phyloP scores from a whole-genome alignment of 1,284 basidiomycete species.

The Austroboletus rostrupii region DNA sequence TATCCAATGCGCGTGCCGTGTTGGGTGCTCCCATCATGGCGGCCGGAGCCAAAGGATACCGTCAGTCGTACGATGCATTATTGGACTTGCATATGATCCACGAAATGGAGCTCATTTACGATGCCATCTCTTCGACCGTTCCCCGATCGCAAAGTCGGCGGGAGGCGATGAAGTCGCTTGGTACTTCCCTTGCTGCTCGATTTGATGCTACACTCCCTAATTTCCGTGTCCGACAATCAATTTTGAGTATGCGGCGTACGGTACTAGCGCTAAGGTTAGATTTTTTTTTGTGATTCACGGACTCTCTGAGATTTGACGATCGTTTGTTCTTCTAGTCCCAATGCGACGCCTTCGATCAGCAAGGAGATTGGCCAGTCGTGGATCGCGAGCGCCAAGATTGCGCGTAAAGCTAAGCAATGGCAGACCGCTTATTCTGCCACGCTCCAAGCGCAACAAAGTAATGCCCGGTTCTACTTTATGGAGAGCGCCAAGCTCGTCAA shows the following conservation, averaged over 20 bases:
- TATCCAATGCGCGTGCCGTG: slow-evolving; percentile 68
- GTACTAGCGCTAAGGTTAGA: slow-evolving; percentile 73
- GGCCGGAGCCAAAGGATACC: slow-evolving; percentile 77
- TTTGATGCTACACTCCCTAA: slow-evolving; percentile 82
- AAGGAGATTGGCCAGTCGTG: slow-evolving; percentile 79
- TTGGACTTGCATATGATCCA: slow-evolving; percentile 86
- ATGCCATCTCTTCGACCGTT: slow-evolving; percentile 37
- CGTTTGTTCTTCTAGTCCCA: slow-evolving; percentile 12
- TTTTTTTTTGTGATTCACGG: slow-evolving; percentile 12
- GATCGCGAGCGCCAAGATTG: slow-evolving; percentile 92
- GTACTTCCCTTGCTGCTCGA: slow-evolving; percentile 48
- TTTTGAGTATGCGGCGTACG: slow-evolving; percentile 87
- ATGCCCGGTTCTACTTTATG: slow-evolving; percentile 80
- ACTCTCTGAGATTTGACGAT: slow-evolving; percentile 9
- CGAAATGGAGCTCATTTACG: slow-evolving; percentile 81
- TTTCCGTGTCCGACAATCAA: slow-evolving; percentile 88
- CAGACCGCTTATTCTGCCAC: slow-evolving; percentile 98
- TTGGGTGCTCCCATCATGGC: slow-evolving; percentile 83
- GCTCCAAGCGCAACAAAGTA: slow-evolving; percentile 81
- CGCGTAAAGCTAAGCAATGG: slow-evolving; percentile 90
- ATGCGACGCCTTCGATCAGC: slow-evolving; percentile 38
- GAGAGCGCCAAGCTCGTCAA: slow-evolving; percentile 89
- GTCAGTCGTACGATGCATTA: slow-evolving; percentile 83
- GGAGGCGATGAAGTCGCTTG: slow-evolving; percentile 26
- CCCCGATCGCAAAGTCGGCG: slow-evolving; percentile 35